A percentile compares a stretch with the other conserved stretches of the same genome.
Evolutionary conservation across 2,329 filamentous ascomycete species (phyloP).

Genomic region (Pseudogymnoascus sp.): DNA sequence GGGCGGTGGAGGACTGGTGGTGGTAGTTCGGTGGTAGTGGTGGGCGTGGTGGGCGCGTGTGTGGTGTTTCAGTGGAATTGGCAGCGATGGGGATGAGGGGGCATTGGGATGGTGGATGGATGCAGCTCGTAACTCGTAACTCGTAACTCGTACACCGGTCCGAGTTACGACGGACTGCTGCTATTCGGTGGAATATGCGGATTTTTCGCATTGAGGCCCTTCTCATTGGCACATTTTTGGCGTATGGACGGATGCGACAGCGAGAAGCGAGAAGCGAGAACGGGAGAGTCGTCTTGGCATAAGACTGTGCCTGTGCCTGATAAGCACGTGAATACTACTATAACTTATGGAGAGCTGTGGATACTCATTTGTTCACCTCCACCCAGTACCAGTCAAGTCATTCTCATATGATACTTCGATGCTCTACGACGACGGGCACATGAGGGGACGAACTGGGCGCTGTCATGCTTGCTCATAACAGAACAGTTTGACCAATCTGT

Average conservation of each 20-base stretch:
- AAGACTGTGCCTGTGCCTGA: background rate
- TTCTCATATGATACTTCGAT: no score
- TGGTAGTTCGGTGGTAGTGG: background rate
- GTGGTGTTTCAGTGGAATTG: slow-evolving; percentile 6
- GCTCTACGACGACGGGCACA: no score
- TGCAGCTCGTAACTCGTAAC: slow-evolving; percentile 1
- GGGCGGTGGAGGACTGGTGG: background rate
- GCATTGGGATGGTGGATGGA: background rate
- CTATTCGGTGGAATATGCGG: background rate
- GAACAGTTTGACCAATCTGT: no score
- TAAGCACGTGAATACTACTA: background rate
- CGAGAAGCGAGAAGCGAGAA: background rate
- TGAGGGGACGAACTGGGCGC: no score
- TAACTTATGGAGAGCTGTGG: background rate
- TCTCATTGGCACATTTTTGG: slow-evolving; percentile 4
- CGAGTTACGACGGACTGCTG: background rate
- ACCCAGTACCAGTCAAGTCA: background rate
- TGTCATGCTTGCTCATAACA: no score
- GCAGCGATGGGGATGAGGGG: background rate
- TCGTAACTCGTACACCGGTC: background rate
- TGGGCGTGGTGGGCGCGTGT: background rate
- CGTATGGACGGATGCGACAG: background rate
- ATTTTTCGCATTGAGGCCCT: background rate
- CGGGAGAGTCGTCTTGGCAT: background rate
- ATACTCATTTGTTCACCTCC: background rate